Percentiles rank a stretch among this genome's conserved stretches.
phyloP scores from a whole-genome alignment of 1,284 basidiomycete species.

The Tetrapyrgos nigripes region DNA sequence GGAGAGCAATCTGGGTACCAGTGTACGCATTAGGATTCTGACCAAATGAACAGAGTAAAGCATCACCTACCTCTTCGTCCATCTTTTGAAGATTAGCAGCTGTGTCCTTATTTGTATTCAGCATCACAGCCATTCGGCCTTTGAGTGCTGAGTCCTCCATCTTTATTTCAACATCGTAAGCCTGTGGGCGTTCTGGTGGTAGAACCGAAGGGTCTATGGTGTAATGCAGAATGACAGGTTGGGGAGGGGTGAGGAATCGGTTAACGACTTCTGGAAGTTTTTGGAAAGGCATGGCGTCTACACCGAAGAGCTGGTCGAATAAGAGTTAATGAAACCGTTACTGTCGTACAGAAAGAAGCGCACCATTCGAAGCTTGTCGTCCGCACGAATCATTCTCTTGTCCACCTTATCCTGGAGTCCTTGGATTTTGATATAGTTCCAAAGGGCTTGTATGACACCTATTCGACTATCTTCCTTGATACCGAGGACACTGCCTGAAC shows the following conservation, averaged over 20 bases:
- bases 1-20: conserved; percentile 66
- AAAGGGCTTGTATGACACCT: conserved; percentile 84
- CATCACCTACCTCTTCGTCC: conserved; percentile 79
- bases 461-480: conserved; percentile 88
- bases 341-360: conserved; percentile 24
- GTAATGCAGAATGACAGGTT: conserved; percentile 89
- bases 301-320: conserved; percentile 64
- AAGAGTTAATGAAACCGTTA: background rate
- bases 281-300: conserved; percentile 75
- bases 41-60: conserved; percentile 3
- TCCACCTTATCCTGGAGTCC: conserved; percentile 93
- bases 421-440: conserved; percentile 92
- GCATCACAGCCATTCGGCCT: conserved; percentile 77
- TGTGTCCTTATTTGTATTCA: conserved; percentile 76
- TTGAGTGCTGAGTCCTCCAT: conserved; percentile 85
- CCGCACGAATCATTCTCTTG: conserved; percentile 77
- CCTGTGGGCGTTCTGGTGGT: conserved; percentile 69
- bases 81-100: conserved; percentile 74
- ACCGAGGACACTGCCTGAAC: conserved; percentile 68
- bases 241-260: conserved; percentile 78
- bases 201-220: conserved; percentile 63
- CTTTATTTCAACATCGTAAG: conserved; percentile 91
- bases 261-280: conserved; percentile 89
- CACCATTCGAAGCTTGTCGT: conserved; percentile 75
- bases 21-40: conserved; percentile 1